These are phyloP conservation scores for Gossypium turneri DNA, from an alignment of 345 rosid species.

Conservation along the genomic window DNA sequence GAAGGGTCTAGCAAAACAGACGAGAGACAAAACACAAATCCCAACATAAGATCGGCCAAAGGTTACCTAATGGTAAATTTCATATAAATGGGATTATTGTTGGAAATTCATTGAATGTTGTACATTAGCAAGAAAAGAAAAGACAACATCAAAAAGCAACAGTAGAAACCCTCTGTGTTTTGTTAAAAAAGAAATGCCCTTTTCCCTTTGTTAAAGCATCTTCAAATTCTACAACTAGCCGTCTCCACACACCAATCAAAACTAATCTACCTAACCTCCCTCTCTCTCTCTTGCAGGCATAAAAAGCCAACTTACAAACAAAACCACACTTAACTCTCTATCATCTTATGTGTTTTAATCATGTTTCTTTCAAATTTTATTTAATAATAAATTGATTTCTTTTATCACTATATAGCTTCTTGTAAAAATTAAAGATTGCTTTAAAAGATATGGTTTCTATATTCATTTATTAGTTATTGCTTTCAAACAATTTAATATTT, in stretches of 20 bases:
- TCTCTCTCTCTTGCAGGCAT: constrained; percentile 15
- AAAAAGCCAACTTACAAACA: constrained; percentile 4
- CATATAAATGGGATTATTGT: not conserved
- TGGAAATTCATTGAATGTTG: constrained; percentile 2
- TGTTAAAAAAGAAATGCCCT: not conserved
- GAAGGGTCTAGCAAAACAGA: not conserved
- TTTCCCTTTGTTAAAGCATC: not conserved
- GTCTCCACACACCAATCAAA: constrained; percentile 5
- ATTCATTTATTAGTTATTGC: not conserved
- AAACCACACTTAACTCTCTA: constrained; percentile 1
- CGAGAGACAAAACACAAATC: constrained; percentile 30
- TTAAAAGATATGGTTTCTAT: too few relatives aligned
- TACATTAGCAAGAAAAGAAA: not conserved
- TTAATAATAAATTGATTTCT: too few relatives aligned
- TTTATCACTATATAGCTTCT: too few relatives aligned
- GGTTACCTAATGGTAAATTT: too few relatives aligned
- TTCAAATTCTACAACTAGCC: constrained; percentile 10
- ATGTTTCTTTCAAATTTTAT: too few relatives aligned
- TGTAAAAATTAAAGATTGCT: too few relatives aligned
- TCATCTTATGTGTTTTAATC: too few relatives aligned
- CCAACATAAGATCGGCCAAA: constrained; percentile 17
- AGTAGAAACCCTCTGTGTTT: not conserved
- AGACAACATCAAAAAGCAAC: not conserved
- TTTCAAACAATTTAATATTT: not conserved
- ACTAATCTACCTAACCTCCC: constrained; percentile 15